Percentiles rank a stretch among this genome's conserved stretches.
These are phyloP conservation scores for Cordyceps militaris DNA, from an alignment of 2,329 filamentous ascomycete species.

Conservation along the genomic window DNA sequence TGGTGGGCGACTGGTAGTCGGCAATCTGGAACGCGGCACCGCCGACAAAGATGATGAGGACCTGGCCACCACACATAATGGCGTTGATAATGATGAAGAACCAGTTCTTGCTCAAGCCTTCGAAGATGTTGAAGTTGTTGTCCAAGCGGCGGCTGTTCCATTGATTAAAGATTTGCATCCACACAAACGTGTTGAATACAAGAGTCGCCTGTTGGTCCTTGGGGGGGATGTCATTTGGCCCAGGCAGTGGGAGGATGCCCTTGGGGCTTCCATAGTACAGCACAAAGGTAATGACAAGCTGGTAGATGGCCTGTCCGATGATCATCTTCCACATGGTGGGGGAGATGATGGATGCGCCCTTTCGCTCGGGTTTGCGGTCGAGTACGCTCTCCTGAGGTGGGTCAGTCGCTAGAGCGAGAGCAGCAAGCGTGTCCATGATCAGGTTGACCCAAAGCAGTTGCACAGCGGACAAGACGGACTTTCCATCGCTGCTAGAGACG, in stretches of 20 bases:
- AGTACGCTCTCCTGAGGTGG: slow-evolving; percentile 78
- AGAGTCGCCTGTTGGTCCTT: slow-evolving; percentile 61
- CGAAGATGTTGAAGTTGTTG: slow-evolving; percentile 93
- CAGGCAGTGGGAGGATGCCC: slow-evolving; percentile 34
- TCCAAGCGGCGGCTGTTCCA: slow-evolving; percentile 95
- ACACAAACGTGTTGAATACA: slow-evolving; percentile 97
- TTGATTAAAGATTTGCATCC: slow-evolving; percentile 99
- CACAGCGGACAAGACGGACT: slow-evolving; percentile 76
- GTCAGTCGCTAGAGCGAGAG: slow-evolving; percentile 81
- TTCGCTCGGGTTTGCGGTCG: slow-evolving; percentile 62
- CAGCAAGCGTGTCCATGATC: slow-evolving; percentile 95
- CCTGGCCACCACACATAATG: slow-evolving; percentile 82
- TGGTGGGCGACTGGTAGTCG: slow-evolving; percentile 54
- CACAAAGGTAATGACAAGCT: slow-evolving; percentile 71
- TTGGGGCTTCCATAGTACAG: slow-evolving; percentile 66
- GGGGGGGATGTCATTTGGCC: slow-evolving; percentile 34
- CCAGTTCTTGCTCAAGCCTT: slow-evolving; percentile 74
- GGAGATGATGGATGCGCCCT: slow-evolving; percentile 61
- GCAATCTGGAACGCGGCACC: slow-evolving; percentile 72
- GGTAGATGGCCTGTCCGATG: slow-evolving; percentile 82
- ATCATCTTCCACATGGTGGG: slow-evolving; percentile 99
- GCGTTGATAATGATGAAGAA: slow-evolving; percentile 84
- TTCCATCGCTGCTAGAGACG: slow-evolving; percentile 60
- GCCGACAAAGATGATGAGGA: slow-evolving; percentile 85
- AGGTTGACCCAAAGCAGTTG: slow-evolving; percentile 94